Evolutionary conservation across 2,329 filamentous ascomycete genomes (phyloP), one percentile per base, ranked within the genome.

Genomic region (Aspergillus sp.): DNA sequence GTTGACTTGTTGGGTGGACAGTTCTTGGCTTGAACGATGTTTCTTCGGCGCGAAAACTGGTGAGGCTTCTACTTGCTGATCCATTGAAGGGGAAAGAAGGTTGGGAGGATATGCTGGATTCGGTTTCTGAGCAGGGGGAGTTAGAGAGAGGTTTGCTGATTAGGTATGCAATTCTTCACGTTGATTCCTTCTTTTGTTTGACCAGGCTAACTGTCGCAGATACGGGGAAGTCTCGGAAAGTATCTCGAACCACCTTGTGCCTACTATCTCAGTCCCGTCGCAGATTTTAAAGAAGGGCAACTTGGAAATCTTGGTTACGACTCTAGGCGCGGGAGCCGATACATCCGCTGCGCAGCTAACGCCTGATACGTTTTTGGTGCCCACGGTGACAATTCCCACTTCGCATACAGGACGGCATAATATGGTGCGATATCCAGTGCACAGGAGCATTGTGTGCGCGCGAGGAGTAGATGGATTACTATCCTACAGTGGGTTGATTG

Each of bases 391-490:
- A 19, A 89, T 90, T 43, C 85, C 84, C 2, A 82, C 80, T 6
- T 86, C 88, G 14, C 82, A 81, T 59, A 85, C 84, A 15, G 86
- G 87, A 8, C 81, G 86, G 60, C 82, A 86, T 56, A 86, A 86
- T 12, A 83, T 86, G 15, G 81, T 95, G 43, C 85, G 86, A 6
- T 91, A 91, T 45, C 93, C 93, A 0, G 91, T 97, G 1, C 93
- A 98, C 70, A 90, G 88, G 69, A 86, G 88, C 1, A 75, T 97
- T 15, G 67, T 97, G 9, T 83, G 96, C 8, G 87, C 86, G 0
- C 83, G 90, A 49, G 92, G 91, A 0, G 76, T 96, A 2, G 77
- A 84, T 53, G 91, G 89, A 7, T 85, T 89, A 1, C 66, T 77
- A 35, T 64, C 72, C 14, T 76, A 73, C 43, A 68, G 70, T 45